Evolutionary conservation across 495 filamentous ascomycete species (phyloP), one percentile per base, ranked within the genome.

Genomic region (Aspergillus wentii): DNA sequence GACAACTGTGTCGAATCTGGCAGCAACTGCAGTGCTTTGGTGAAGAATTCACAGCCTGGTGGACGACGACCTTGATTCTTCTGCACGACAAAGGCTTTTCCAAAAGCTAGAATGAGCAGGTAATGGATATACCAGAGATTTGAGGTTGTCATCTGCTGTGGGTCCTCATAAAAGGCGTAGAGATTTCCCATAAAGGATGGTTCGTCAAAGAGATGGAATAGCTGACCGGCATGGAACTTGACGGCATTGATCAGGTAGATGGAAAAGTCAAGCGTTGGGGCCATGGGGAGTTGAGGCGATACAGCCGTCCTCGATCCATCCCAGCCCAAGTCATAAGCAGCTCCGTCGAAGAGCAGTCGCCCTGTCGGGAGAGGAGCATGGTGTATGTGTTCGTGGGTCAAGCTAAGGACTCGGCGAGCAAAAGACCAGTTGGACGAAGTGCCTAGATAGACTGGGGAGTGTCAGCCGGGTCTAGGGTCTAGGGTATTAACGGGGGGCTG

Each of bases 401-500:
- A 44, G 29, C 61, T 62, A 16, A 71, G 43, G 9, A 67, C 53
- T 23, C 61, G 56, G 17, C 64, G 56, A 16, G 59, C 59, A 40
- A 71, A 69, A n/a, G 63, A 61, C 66, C 66, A 71, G 38, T 68
- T 69, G 1, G 66, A 71, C 4, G 66, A 69, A 14, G 65, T 64
- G 38, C 64, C 66, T 31, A 71, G 40, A 33, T 68, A 71, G 35
- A 62, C 64, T 68, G 27, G n/a, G n/a, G n/a, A n/a, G n/a, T n/a
- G 22, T 22, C 11, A 16, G 22, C 32, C 22, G 22, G 22, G 11
- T 25, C 6, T 25, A 25, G 6, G 11, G 11, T 17, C 30, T 27
- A 18, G 18, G 18, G 23, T 3, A 3, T 16, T 4, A 11, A n/a
- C 18, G 5, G 17, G 9, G 8, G 4, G 16, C 10, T 1, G 11